phyloP scores from a whole-genome alignment of 1,139 yeast species.

The Yamadazyma sp. region DNA sequence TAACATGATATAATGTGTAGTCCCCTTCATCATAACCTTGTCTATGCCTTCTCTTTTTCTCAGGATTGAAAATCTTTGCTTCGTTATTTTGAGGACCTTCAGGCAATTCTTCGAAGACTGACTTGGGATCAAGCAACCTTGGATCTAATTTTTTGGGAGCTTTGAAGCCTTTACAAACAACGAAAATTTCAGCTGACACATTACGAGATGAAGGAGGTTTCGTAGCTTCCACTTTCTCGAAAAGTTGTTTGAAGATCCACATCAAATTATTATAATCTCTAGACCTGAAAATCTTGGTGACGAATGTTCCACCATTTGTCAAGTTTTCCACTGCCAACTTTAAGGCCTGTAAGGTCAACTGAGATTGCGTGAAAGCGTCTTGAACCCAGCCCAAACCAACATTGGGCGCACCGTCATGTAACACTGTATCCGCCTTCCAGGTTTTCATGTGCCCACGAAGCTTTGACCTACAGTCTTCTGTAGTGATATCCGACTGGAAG shows the following conservation, averaged over 20 bases:
- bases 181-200: constrained; percentile 98
- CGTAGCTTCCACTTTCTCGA: constrained; percentile 96
- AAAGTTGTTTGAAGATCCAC: constrained; percentile 96
- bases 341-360: constrained; percentile 87
- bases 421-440: constrained; percentile 97
- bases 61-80: constrained; percentile 92
- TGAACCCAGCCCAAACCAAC: constrained; percentile 99
- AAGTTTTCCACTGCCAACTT: constrained; percentile 94
- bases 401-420: constrained; percentile 99
- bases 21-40: constrained; percentile 98
- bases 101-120: constrained; percentile 89
- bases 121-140: constrained; percentile 83
- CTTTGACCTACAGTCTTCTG: constrained; percentile 94
- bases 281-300: constrained; percentile 94
- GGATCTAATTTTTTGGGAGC: constrained; percentile 97
- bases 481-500: constrained; percentile 94
- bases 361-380: constrained; percentile 98
- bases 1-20: constrained; percentile 69
- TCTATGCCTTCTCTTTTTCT: constrained; percentile 84
- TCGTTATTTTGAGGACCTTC: constrained; percentile 81
- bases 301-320: constrained; percentile 91
- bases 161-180: constrained; percentile 91
- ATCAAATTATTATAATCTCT: constrained; percentile 94
- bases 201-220: constrained; percentile 99
- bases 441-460: constrained; percentile 95